A percentile compares a stretch with the other conserved stretches of the same genome.
Evolutionary conservation across 257 asterid genomes (phyloP).

Genomic region (Solanum chilense): DNA sequence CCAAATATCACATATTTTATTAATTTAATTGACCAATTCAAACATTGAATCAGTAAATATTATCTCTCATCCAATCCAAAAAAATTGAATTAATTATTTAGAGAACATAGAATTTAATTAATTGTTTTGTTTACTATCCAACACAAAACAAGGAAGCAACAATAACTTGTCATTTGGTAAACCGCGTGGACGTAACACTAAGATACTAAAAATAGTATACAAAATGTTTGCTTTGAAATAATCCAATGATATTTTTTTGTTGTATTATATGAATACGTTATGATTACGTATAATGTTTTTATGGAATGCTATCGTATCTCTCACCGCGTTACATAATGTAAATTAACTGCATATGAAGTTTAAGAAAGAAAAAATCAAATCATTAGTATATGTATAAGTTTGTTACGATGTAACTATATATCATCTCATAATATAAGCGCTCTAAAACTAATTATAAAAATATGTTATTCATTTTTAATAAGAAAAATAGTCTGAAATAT

Average conservation of each 20-base stretch:
- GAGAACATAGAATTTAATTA: not conserved
- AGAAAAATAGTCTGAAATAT: too few species aligned
- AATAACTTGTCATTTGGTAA: not conserved
- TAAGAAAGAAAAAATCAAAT: too few species aligned
- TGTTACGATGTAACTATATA: too few species aligned
- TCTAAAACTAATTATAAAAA: too few species aligned
- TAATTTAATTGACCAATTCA: not conserved
- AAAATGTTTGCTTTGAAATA: not conserved
- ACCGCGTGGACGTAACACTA: not conserved
- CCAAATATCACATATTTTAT: not conserved
- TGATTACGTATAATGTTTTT: not conserved
- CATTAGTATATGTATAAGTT: too few species aligned
- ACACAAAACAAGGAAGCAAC: not conserved
- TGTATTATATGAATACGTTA: not conserved
- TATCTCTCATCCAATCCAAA: not conserved
- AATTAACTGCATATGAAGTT: accelerated
- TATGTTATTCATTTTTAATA: too few species aligned
- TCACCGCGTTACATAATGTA: too few species aligned
- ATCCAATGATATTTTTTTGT: not conserved
- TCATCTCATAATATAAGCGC: too few species aligned
- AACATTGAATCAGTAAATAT: not conserved
- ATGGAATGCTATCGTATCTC: not conserved
- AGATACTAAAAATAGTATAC: not conserved
- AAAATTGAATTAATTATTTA: not conserved
- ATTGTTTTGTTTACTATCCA: not conserved